Percentiles rank a stretch among this genome's conserved stretches.
These are phyloP conservation scores for Sugiyamaella qingdaonensis DNA, from an alignment of 805 yeast species.

Conservation along the genomic window DNA sequence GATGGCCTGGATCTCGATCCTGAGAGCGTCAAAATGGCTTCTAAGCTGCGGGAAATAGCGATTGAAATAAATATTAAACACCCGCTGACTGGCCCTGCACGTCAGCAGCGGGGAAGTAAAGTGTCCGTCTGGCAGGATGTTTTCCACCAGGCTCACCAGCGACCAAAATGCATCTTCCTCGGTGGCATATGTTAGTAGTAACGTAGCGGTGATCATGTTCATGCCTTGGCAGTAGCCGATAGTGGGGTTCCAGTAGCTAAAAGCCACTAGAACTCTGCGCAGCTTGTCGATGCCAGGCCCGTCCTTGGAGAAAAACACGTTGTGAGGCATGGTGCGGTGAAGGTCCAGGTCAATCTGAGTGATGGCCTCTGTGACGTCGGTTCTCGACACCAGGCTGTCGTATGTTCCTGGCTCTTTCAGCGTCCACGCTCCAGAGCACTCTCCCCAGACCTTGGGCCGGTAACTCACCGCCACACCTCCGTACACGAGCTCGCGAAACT, in stretches of 20 bases:
- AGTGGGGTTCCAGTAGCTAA: slow-evolving; percentile 42
- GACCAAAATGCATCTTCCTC: slow-evolving; percentile 56
- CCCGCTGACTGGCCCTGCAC: slow-evolving; percentile 40
- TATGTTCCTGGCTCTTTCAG: slow-evolving; percentile 46
- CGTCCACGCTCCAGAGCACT: slow-evolving; percentile 48
- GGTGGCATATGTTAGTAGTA: slow-evolving; percentile 41
- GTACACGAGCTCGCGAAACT: slow-evolving; percentile 36
- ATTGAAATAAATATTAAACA: slow-evolving; percentile 36
- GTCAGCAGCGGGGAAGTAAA: slow-evolving; percentile 36
- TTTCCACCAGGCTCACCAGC: slow-evolving; percentile 45
- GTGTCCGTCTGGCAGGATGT: slow-evolving; percentile 43
- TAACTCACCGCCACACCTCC: slow-evolving; percentile 49
- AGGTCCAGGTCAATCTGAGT: slow-evolving; percentile 51
- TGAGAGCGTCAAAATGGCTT: slow-evolving; percentile 33
- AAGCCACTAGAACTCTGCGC: slow-evolving; percentile 47
- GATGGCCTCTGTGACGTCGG: slow-evolving; percentile 33
- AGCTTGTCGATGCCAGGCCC: slow-evolving; percentile 52
- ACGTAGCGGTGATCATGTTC: slow-evolving; percentile 55
- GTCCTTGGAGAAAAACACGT: slow-evolving; percentile 47
- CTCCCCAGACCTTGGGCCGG: slow-evolving; percentile 49
- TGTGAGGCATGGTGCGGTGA: slow-evolving; percentile 52
- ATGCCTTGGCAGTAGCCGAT: slow-evolving; percentile 59
- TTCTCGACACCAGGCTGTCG: slow-evolving; percentile 28
- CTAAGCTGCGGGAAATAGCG: slow-evolving; percentile 39
- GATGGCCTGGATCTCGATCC: slow-evolving; percentile 46